Percentiles rank a stretch among this genome's conserved stretches.
phyloP scores from a whole-genome alignment of 2,329 filamentous ascomycete genomes.

The Pseudohalonectria lignicola region DNA sequence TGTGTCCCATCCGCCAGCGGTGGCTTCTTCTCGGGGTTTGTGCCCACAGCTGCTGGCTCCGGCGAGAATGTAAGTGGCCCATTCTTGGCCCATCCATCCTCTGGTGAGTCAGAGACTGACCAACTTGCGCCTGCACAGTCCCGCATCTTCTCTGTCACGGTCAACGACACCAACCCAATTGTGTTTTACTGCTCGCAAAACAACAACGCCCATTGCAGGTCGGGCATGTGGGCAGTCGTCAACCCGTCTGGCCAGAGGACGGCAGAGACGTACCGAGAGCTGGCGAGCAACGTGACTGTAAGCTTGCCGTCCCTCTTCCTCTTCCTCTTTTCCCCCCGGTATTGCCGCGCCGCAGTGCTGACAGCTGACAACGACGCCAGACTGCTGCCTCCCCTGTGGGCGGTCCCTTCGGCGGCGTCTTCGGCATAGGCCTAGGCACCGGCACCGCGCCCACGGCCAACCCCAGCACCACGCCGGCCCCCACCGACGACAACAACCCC shows the following conservation, averaged over 20 bases:
- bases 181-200: conserved; percentile 35
- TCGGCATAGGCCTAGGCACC: neutral
- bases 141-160: conserved; percentile 28
- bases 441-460: neutral
- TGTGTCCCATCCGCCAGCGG: conserved; percentile 28
- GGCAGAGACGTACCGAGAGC: conserved; percentile 7
- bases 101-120: neutral
- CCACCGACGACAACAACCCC: neutral
- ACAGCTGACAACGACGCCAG: neutral
- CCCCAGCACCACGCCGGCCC: neutral
- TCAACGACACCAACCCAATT: conserved; percentile 27
- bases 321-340: no score
- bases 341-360: no score
- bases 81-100: neutral
- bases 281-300: neutral
- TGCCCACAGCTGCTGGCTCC: conserved; percentile 15
- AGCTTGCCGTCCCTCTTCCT: no score
- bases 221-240: conserved; percentile 32
- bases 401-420: conserved; percentile 1
- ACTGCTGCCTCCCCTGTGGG: neutral
- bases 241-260: conserved; percentile 18
- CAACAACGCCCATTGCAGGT: conserved; percentile 25
- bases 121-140: conserved; percentile 8
- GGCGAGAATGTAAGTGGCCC: conserved; percentile 10
- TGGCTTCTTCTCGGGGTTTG: conserved; percentile 37